These are phyloP conservation scores for Poterioochromonas sp. DNA, from an alignment of 352 stramenopile genomes.

Conservation along the genomic window DNA sequence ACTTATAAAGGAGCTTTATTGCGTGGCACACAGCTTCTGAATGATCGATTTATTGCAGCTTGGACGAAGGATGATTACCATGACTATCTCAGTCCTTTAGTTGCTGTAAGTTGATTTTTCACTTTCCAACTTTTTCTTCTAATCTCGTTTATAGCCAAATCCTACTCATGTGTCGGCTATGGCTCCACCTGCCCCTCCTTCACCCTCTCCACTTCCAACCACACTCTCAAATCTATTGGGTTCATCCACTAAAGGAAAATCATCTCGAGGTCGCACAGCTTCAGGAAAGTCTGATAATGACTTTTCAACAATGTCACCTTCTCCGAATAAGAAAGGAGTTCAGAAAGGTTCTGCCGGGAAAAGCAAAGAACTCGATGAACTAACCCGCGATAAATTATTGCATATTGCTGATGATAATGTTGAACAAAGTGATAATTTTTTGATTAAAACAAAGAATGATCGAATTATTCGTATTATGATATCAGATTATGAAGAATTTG, in stretches of 20 bases:
- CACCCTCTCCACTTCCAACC: neutral
- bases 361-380: neutral
- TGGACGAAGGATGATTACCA: slow-evolving; percentile 24
- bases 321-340: neutral
- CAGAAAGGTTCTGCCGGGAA: neutral
- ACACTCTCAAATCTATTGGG: neutral
- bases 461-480: neutral
- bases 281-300: neutral
- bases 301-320: neutral
- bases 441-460: neutral
- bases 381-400: neutral
- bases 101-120: neutral
- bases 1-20: slow-evolving; percentile 3
- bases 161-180: neutral
- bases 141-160: neutral
- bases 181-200: neutral
- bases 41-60: slow-evolving; percentile 17
- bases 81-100: neutral
- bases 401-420: neutral
- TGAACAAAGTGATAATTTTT: neutral
- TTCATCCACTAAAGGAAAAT: neutral
- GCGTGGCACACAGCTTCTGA: neutral
- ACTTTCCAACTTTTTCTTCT: neutral
- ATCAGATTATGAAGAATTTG: neutral
- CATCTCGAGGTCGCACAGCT: neutral